These are phyloP conservation scores for Coniochaeta hoffmannii DNA, from an alignment of 2,329 filamentous ascomycete genomes.

Conservation along the genomic window DNA sequence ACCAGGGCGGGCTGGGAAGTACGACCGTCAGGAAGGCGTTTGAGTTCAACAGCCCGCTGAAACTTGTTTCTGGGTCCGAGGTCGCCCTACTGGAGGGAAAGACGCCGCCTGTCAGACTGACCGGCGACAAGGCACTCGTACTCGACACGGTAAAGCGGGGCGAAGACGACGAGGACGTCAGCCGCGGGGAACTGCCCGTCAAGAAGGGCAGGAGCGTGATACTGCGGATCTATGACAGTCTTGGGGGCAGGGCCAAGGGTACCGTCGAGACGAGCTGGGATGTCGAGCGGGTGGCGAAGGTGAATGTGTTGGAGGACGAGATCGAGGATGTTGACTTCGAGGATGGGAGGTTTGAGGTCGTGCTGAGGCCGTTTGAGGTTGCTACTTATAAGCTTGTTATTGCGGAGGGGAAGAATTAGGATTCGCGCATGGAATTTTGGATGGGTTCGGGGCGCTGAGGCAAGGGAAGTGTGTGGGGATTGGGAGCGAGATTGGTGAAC, in stretches of 20 bases:
- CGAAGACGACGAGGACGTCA: conserved; percentile 76
- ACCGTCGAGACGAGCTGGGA: conserved; percentile 60
- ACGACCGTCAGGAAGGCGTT: conserved; percentile 75
- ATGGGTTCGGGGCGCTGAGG: neutral
- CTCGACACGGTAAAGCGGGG: conserved; percentile 89
- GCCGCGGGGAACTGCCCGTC: conserved; percentile 48
- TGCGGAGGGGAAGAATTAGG: neutral
- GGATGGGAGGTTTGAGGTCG: conserved; percentile 49
- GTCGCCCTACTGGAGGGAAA: conserved; percentile 10
- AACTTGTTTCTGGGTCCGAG: conserved; percentile 34
- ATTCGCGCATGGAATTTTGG: too few relatives aligned
- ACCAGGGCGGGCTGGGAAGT: conserved; percentile 62
- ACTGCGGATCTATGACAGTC: conserved; percentile 76
- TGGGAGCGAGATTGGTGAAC: neutral
- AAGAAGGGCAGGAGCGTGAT: conserved; percentile 71
- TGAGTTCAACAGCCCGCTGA: conserved; percentile 82
- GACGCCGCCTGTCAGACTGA: conserved; percentile 54
- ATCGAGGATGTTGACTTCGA: conserved; percentile 53
- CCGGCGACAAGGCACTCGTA: conserved; percentile 60
- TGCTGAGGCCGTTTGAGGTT: conserved; percentile 76
- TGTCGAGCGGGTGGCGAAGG: conserved; percentile 72
- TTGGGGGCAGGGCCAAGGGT: conserved; percentile 74
- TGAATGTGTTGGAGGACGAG: conserved; percentile 86
- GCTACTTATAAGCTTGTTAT: conserved; percentile 51
- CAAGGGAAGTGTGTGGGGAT: neutral